Conservation (phyloP, 2,329 filamentous ascomycete genomes). For the Colletotrichum sp. region DNA sequence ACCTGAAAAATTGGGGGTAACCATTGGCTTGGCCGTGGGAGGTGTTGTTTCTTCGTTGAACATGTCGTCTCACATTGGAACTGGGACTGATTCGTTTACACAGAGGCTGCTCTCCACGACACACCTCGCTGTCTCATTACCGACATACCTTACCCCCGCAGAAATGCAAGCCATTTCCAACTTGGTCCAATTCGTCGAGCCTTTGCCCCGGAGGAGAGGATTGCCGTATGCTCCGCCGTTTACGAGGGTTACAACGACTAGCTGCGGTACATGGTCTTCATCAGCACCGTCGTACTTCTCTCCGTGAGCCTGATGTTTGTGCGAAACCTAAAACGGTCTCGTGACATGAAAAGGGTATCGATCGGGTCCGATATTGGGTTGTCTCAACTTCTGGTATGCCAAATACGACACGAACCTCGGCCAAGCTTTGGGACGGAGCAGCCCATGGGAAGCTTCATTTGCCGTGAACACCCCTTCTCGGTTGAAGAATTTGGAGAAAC, state of each 20-base stretch:
- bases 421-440: background rate
- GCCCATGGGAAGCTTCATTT: conserved; percentile 1
- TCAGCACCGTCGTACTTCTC: background rate
- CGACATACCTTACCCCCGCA: background rate
- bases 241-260: background rate
- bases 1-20: conserved; percentile 40
- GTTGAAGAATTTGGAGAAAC: background rate
- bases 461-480: background rate
- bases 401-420: background rate
- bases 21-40: conserved; percentile 39
- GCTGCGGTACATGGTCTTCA: background rate
- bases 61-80: background rate
- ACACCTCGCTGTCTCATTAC: background rate
- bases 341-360: background rate
- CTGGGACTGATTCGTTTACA: background rate
- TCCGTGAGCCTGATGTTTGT: background rate
- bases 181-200: background rate
- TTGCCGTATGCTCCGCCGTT: background rate
- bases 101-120: background rate
- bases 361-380: background rate
- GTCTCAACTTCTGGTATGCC: background rate
- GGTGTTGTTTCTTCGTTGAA: background rate
- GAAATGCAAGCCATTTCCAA: background rate
- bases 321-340: background rate
- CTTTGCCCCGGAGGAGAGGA: background rate